Percentiles rank a stretch among this genome's conserved stretches.
phyloP scores from a whole-genome alignment of 1,139 yeast genomes.

The Taphrina deformans region DNA sequence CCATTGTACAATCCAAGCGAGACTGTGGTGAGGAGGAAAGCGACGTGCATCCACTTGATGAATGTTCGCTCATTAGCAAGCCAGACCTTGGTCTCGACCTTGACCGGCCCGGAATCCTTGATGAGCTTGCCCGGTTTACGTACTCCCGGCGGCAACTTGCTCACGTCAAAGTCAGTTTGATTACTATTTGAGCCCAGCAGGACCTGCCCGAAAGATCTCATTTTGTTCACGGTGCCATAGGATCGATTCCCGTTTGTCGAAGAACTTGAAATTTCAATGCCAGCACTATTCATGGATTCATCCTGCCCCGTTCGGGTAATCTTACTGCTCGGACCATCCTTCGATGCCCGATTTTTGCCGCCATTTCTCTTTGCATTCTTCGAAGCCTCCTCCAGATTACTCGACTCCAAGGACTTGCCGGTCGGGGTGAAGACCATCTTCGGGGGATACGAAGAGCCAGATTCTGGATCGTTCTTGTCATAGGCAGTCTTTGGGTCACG shows the following conservation, averaged over 20 bases:
- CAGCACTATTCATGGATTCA: slow-evolving; percentile 44
- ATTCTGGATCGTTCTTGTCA: slow-evolving; percentile 52
- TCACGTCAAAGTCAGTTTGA: background rate
- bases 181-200: slow-evolving; percentile 7
- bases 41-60: slow-evolving; percentile 90
- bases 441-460: slow-evolving; percentile 30
- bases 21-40: slow-evolving; percentile 80
- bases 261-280: slow-evolving; percentile 3
- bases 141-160: slow-evolving; percentile 79
- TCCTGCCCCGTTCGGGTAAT: slow-evolving; percentile 43
- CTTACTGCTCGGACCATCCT: slow-evolving; percentile 27
- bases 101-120: slow-evolving; percentile 86
- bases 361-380: slow-evolving; percentile 43
- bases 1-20: slow-evolving; percentile 82
- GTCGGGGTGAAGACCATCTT: slow-evolving; percentile 33
- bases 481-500: slow-evolving; percentile 74
- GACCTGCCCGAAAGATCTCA: slow-evolving; percentile 16
- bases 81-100: slow-evolving; percentile 97
- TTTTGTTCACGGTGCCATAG: slow-evolving; percentile 16
- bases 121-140: slow-evolving; percentile 73
- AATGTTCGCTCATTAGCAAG: slow-evolving; percentile 96
- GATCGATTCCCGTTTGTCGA: slow-evolving; percentile 44
- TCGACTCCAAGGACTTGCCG: slow-evolving; percentile 36
- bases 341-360: slow-evolving; percentile 40
- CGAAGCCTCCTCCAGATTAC: slow-evolving; percentile 30